Evolutionary conservation across 1,139 yeast genomes (phyloP).

Genomic region (Geotrichum aggregatum): DNA sequence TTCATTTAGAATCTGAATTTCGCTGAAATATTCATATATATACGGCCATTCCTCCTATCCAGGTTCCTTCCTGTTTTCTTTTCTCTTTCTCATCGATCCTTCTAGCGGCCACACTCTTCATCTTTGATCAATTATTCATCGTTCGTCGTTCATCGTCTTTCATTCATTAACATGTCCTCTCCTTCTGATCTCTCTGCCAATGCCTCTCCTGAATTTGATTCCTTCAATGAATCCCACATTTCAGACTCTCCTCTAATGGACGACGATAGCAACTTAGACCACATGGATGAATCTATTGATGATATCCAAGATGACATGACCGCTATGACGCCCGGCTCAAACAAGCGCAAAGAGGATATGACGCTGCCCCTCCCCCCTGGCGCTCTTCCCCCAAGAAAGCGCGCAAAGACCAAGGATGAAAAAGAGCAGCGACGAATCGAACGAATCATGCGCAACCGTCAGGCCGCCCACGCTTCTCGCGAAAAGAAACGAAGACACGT

Average conservation of each 20-base stretch:
- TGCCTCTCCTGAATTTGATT: not conserved
- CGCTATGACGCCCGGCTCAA: slow-evolving; percentile 24
- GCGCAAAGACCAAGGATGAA: slow-evolving; percentile 95
- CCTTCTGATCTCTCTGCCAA: not conserved
- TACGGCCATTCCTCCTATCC: not conserved
- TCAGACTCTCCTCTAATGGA: not conserved
- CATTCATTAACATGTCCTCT: slow-evolving; percentile 7
- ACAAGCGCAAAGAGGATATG: slow-evolving; percentile 33
- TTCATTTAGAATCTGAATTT: not conserved
- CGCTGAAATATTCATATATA: too few relatives aligned
- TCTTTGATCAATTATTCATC: too few relatives aligned
- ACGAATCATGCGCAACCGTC: slow-evolving; percentile 85
- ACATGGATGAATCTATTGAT: not conserved
- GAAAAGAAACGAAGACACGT: slow-evolving; percentile 94
- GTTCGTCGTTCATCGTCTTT: not conserved
- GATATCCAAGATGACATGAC: slow-evolving; percentile 11
- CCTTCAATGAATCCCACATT: not conserved
- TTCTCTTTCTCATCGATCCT: not conserved
- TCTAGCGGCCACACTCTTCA: too few relatives aligned
- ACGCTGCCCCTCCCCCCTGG: slow-evolving; percentile 39
- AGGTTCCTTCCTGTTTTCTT: not conserved
- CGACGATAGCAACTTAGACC: not conserved
- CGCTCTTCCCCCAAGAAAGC: slow-evolving; percentile 84
- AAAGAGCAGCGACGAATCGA: slow-evolving; percentile 94
- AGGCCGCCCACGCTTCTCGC: slow-evolving; percentile 96